Conservation (phyloP, 2,329 filamentous ascomycete genomes). For the Aureobasidium sp. region DNA sequence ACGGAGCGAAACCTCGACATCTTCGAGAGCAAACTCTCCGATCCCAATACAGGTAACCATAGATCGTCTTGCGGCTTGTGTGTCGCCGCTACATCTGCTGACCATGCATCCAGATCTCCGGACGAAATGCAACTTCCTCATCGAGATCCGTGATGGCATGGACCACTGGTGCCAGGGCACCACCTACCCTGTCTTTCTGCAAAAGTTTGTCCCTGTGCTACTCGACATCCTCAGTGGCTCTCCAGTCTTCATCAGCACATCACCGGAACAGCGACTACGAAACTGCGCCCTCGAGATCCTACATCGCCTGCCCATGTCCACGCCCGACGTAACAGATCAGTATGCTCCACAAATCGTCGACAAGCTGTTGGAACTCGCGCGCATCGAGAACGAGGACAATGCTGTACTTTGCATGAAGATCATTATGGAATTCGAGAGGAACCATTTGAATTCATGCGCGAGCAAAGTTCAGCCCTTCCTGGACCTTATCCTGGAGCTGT, state of each 20-base stretch:
- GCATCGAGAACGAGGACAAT: constrained; percentile 95
- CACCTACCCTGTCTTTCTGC: constrained; percentile 72
- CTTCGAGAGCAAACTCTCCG: constrained; percentile 39
- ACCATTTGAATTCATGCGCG: constrained; percentile 70
- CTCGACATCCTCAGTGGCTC: constrained; percentile 74
- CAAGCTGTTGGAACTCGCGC: constrained; percentile 77
- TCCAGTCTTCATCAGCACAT: constrained; percentile 85
- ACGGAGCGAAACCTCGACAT: constrained; percentile 37
- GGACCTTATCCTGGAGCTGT: constrained; percentile 87
- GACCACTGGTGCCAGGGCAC: constrained; percentile 75
- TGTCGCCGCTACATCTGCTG: neutral
- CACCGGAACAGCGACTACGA: constrained; percentile 85
- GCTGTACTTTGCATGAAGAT: constrained; percentile 97
- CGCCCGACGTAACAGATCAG: constrained; percentile 73
- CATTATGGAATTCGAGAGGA: constrained; percentile 90
- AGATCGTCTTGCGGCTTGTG: neutral
- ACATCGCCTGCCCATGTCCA: constrained; percentile 69
- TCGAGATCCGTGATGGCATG: constrained; percentile 80
- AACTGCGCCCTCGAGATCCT: constrained; percentile 92
- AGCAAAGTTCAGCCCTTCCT: constrained; percentile 83
- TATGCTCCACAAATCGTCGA: constrained; percentile 86
- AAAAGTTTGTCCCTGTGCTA: constrained; percentile 83
- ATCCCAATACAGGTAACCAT: constrained; percentile 23
- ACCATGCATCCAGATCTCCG: constrained; percentile 2
- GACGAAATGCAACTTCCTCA: constrained; percentile 71